phyloP scores from a whole-genome alignment of 371 early-diverging fungal species.

The Saksenaea oblongispora region DNA sequence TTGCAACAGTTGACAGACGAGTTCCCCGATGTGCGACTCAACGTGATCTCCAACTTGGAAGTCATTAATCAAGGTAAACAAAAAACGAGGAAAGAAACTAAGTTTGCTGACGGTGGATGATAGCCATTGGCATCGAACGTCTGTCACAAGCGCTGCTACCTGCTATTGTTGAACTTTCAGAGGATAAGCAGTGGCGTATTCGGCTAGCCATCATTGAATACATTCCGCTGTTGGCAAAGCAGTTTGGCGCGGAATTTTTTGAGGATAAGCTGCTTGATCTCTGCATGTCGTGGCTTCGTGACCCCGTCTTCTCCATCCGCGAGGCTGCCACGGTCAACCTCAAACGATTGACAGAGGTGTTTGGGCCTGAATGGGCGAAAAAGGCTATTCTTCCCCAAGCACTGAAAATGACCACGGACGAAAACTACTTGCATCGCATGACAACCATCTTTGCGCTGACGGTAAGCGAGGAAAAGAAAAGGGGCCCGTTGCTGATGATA shows the following conservation, averaged over 20 bases:
- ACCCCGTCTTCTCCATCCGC: constrained; percentile 95
- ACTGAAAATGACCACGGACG: constrained; percentile 81
- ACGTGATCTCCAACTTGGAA: constrained; percentile 97
- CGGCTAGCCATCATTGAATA: constrained; percentile 98
- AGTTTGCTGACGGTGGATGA: background rate
- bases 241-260: constrained; percentile 95
- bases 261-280: constrained; percentile 92
- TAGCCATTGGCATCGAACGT: constrained; percentile 95
- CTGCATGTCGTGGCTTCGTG: constrained; percentile 98
- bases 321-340: constrained; percentile 96
- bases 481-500: no score
- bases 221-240: constrained; percentile 93
- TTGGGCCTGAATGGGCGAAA: constrained; percentile 97
- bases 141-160: constrained; percentile 96
- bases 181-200: constrained; percentile 99
- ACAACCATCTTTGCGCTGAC: constrained; percentile 95
- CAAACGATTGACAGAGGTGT: constrained; percentile 90
- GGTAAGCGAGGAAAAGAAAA: constrained; percentile 44
- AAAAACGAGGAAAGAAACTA: background rate
- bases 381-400: constrained; percentile 90
- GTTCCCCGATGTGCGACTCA: constrained; percentile 95
- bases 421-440: constrained; percentile 95
- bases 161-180: constrained; percentile 97
- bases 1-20: constrained; percentile 95
- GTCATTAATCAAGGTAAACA: constrained; percentile 83